Evolutionary conservation across 345 rosid species (phyloP).

Genomic region (Hibiscus tridactylites): DNA sequence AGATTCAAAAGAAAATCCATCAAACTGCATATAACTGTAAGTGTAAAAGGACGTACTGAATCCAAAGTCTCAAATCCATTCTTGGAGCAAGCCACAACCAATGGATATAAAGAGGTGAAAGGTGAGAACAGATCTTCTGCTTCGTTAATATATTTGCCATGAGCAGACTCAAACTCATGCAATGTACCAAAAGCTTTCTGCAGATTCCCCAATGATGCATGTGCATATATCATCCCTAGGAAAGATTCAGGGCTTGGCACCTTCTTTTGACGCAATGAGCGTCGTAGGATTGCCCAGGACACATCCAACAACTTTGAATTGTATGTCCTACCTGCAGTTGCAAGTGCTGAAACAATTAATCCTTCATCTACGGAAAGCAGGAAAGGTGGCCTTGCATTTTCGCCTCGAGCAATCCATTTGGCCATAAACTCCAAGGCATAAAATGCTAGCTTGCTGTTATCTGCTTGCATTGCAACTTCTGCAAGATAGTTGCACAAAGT

Average conservation of each 20-base stretch:
- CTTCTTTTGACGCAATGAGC: conserved; percentile 60
- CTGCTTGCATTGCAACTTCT: conserved; percentile 59
- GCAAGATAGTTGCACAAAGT: conserved; percentile 51
- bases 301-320: conserved; percentile 63
- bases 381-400: conserved; percentile 52
- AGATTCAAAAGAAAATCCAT: conserved; percentile 1
- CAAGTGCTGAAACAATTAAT: conserved; percentile 59
- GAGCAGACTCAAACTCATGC: conserved; percentile 59
- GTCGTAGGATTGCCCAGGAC: conserved; percentile 64
- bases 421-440: conserved; percentile 79
- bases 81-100: conserved; percentile 78
- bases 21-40: background rate
- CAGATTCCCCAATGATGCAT: conserved; percentile 69
- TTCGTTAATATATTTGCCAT: conserved; percentile 34
- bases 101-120: conserved; percentile 64
- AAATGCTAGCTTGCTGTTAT: conserved; percentile 70
- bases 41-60: conserved; percentile 34
- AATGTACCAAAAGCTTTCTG: conserved; percentile 63
- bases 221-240: conserved; percentile 69
- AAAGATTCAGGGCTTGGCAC: conserved; percentile 61
- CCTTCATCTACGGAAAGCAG: conserved; percentile 80
- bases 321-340: conserved; percentile 79
- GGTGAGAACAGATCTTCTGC: conserved; percentile 64
- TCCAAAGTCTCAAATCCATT: conserved; percentile 85
- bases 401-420: conserved; percentile 67